Percentiles rank a stretch among this genome's conserved stretches.
Conservation (phyloP, 208 protist species). For the Tetramitus jugosus region DNA sequence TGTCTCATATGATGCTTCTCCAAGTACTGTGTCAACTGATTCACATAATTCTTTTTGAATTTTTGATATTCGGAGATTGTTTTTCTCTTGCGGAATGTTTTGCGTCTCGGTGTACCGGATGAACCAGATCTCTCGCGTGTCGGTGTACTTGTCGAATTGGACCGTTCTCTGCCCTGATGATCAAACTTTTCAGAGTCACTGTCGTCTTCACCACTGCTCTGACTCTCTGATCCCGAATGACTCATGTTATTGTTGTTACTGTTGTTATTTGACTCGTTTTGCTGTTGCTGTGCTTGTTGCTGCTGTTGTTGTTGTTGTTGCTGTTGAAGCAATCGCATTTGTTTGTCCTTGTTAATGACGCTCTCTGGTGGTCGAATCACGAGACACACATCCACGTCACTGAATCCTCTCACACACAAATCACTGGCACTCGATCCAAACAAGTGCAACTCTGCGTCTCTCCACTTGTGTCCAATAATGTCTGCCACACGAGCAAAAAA, state of each 20-base stretch:
- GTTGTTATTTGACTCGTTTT: too few relatives aligned
- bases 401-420: not conserved
- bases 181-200: not conserved
- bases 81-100: not conserved
- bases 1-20: not conserved
- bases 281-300: too few relatives aligned
- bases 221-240: too few relatives aligned
- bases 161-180: too few relatives aligned
- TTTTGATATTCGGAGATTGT: not conserved
- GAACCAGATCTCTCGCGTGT: too few relatives aligned
- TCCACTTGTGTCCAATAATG: not conserved
- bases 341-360: too few relatives aligned
- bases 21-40: not conserved
- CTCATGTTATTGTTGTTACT: too few relatives aligned
- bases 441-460: not conserved
- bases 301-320: too few relatives aligned
- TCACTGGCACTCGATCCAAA: slow-evolving; percentile 3
- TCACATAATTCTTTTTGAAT: slow-evolving; percentile 18
- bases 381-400: slow-evolving; percentile 15
- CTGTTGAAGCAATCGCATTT: too few relatives aligned
- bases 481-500: not conserved
- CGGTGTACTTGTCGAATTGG: not conserved
- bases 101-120: not conserved
- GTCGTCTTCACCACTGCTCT: not conserved
- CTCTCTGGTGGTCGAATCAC: not conserved